Base-by-base conservation (phyloP, 768 basidiomycete species). In the Mrakia hoshinonis region DNA sequence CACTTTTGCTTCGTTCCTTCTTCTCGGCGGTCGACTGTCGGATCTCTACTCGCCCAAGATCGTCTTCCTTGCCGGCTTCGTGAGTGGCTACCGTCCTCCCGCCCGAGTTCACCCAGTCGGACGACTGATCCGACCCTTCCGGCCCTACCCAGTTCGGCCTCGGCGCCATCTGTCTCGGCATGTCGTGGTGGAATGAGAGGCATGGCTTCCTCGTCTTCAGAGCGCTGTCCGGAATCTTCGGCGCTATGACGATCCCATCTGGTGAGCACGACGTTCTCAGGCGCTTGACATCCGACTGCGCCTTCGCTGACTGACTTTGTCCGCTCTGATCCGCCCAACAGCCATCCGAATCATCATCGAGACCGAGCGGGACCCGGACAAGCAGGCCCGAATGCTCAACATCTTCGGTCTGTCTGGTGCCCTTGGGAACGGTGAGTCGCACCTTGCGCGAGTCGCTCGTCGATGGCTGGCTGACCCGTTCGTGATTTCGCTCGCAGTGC, bases 171-270 rank as follows among this genome's bases (percentile, higher is more conserved):
- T 55, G 54, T 31, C 26, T 55, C 5, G 29, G 29, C 7, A 63
- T 38, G 62, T 38, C 34, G 34, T 63, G 36, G 18, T 63, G 62
- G 78, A 70, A 54, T 31, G 68, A 78, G 61, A 70, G 76, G 69
- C 75, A 77, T 64, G 77, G 77, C 36, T 79, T 79, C 74, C 77
- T 76, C 67, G 74, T 78, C 67, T 74, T 79, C 6, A 76, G 78
- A 69, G 77, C 78, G 4, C 67, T 79, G 55, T 75, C 75, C 0
- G 78, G 76, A 22, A 67, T 79, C 4, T 60, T 76, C 49, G 78
- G 77, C 22, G 76, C 77, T 12, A 67, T 76, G 67, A 77, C 78
- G 34, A 77, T 79, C 55, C 77, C 77, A 4, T 75, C 75, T 31
- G 73, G n/a, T n/a, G n/a, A n/a, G n/a, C n/a, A n/a, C n/a, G n/a